Base-by-base conservation (phyloP, 2,329 filamentous ascomycete species). In the Paracoccidioides lutzii region DNA sequence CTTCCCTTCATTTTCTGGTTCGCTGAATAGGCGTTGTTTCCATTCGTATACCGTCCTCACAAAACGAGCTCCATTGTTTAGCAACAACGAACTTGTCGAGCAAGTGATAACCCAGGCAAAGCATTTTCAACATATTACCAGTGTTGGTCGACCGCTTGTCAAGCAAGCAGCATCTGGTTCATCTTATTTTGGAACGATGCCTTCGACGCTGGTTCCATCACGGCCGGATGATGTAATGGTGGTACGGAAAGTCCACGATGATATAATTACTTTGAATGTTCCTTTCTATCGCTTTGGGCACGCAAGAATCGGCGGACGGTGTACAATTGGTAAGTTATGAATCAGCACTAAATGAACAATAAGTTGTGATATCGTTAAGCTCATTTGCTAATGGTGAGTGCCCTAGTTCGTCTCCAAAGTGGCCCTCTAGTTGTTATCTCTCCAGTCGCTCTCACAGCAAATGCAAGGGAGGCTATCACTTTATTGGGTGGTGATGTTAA, bases 341-440 rank as follows among this genome's bases (percentile, higher is more conserved):
- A 43, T 37, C 40, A 45, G 7, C n/a, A 12, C 3, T 30, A n/a
- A 42, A 40, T 10, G 5, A 14, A 5, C 14, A 41, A 40, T 5
- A 9, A 10, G n/a, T 46, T 10, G 37, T 52, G 46, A 28, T 15
- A 53, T 38, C 52, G 49, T 30, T 57, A 9, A 28, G 5, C 46
- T 14, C 15, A 37, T 48, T 35, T 49, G 45, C 45, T 49, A 49
- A 49, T 44, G 52, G 48, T 61, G 22, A 65, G 22, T 8, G 43
- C 65, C 40, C 10, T 61, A 89, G 89, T 95, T 58, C 86, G 84
- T 63, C 81, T 98, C 62, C 79, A 82, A 57, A 84, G 83, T 8
- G 90, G 90, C 56, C 76, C 80, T 48, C 81, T 97, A 43, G 88
- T 89, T 61, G 84, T 96, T 69, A 96, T 96, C 79, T 95, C 90